A percentile compares a stretch with the other conserved stretches of the same genome.
Conservation (phyloP, 2,329 filamentous ascomycete genomes). For the Bretziella fagacearum region DNA sequence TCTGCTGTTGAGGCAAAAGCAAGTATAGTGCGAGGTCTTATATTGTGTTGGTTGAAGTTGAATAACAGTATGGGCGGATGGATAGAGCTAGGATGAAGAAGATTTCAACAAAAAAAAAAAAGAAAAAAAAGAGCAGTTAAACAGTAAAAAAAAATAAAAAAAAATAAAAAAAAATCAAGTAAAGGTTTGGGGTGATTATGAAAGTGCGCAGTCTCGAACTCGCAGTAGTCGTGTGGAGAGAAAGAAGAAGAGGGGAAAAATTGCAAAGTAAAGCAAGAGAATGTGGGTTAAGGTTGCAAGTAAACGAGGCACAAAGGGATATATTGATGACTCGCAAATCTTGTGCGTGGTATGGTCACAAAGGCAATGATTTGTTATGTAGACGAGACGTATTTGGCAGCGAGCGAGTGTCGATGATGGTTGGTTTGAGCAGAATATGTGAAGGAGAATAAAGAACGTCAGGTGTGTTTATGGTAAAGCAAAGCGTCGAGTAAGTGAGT, state of each 20-base stretch:
- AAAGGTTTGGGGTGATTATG: background rate
- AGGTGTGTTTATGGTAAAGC: background rate
- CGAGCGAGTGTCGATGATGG: background rate
- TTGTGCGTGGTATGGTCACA: conserved; percentile 2
- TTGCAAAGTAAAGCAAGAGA: background rate
- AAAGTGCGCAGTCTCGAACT: background rate
- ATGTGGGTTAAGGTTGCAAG: background rate
- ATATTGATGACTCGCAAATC: background rate
- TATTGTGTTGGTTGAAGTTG: too few relatives aligned
- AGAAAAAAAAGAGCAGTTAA: background rate
- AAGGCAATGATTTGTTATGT: too few relatives aligned
- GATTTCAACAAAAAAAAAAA: background rate
- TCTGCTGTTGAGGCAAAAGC: background rate
- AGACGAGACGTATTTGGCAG: background rate
- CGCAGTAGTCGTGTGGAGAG: background rate
- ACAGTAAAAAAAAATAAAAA: background rate
- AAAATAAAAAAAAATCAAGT: background rate
- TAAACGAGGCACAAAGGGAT: background rate
- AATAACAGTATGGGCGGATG: background rate
- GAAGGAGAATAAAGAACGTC: background rate
- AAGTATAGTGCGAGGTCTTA: background rate
- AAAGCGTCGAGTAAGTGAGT: background rate
- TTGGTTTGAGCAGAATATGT: background rate
- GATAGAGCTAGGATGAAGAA: background rate
- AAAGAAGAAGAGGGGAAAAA: background rate